Base-by-base conservation (phyloP, 163 green algal genomes). In the Smithsoniella earleae region DNA sequence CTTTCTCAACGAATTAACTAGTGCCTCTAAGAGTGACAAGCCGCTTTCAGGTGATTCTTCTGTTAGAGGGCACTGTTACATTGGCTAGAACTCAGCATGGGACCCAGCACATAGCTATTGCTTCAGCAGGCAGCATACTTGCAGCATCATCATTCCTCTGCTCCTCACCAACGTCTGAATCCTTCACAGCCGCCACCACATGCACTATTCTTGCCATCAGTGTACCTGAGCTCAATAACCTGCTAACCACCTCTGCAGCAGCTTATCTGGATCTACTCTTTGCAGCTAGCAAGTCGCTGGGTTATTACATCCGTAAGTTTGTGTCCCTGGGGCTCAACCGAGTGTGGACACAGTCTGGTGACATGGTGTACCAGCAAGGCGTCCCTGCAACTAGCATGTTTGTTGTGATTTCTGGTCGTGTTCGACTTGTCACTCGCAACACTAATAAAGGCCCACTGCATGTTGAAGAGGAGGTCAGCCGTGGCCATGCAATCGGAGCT, bases 281-380 rank as follows among this genome's bases (percentile, higher is more conserved):
- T 62, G 76, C 81, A 2, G 83, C 84, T 13, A 80, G 72, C 34
- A 58, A 74, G 0, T 82, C 88, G n/a, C 73, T 94, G 65, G 80
- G 79, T 1, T 83, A 84, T 18, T 44, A 86, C 46, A 88, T 94
- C 66, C 79, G 86, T 2, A 77, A 79, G 43, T 92, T 92, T 79
- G 83, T 91, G 62, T 82, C 58, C 30, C 80, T 92, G 27, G 88
- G 88, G 2, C 80, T 94, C 44, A 92, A 89, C 75, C 66, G 88
- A 2, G 82, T 90, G 52, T 94, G 88, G 88, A 83, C 88, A 10
- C 80, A 81, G 63, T 80, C 79, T 13, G 86, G 87, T 1, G 84
- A 94, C 36, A 77, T 85, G 36, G 83, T 80, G 18, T 94, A 89
- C 78, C 62, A 75, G 66, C 80, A 85, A 46, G 77, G 76, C 77